These are phyloP conservation scores for Phaeosphaeriaceae sp. DNA, from an alignment of 2,329 filamentous ascomycete species.

Conservation along the genomic window DNA sequence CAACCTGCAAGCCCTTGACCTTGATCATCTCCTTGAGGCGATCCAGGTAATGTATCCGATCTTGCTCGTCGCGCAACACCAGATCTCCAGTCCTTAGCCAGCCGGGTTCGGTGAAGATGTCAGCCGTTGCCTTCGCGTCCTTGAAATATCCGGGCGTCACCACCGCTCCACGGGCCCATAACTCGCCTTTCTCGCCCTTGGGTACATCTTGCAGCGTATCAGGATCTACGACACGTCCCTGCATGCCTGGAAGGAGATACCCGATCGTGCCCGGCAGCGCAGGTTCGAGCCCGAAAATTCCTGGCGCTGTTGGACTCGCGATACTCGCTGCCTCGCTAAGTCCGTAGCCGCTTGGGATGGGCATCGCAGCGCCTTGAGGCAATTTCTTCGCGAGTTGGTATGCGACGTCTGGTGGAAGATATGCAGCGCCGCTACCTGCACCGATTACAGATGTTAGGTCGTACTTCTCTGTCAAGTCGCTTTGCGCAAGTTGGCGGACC, in stretches of 20 bases:
- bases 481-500: slow-evolving; percentile 36
- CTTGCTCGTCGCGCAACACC: slow-evolving; percentile 32
- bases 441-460: slow-evolving; percentile 31
- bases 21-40: slow-evolving; percentile 55
- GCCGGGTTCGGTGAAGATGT: slow-evolving; percentile 34
- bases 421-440: slow-evolving; percentile 35
- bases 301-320: slow-evolving; percentile 27
- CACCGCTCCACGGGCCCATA: slow-evolving; percentile 36
- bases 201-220: slow-evolving; percentile 32
- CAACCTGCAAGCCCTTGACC: slow-evolving; percentile 59
- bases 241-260: slow-evolving; percentile 38
- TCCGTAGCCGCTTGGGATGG: slow-evolving; percentile 37
- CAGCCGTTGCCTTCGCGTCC: slow-evolving; percentile 33
- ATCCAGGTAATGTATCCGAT: slow-evolving; percentile 44
- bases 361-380: slow-evolving; percentile 28
- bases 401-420: slow-evolving; percentile 38
- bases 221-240: slow-evolving; percentile 36
- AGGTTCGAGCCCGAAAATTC: slow-evolving; percentile 33
- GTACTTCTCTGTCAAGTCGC: slow-evolving; percentile 35
- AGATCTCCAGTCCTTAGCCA: slow-evolving; percentile 41
- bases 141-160: slow-evolving; percentile 43
- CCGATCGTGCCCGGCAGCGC: slow-evolving; percentile 33
- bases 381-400: slow-evolving; percentile 36
- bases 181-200: slow-evolving; percentile 32
- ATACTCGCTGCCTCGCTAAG: slow-evolving; percentile 40